These are phyloP conservation scores for Whalleya microplaca DNA, from an alignment of 2,329 filamentous ascomycete species.

Conservation along the genomic window DNA sequence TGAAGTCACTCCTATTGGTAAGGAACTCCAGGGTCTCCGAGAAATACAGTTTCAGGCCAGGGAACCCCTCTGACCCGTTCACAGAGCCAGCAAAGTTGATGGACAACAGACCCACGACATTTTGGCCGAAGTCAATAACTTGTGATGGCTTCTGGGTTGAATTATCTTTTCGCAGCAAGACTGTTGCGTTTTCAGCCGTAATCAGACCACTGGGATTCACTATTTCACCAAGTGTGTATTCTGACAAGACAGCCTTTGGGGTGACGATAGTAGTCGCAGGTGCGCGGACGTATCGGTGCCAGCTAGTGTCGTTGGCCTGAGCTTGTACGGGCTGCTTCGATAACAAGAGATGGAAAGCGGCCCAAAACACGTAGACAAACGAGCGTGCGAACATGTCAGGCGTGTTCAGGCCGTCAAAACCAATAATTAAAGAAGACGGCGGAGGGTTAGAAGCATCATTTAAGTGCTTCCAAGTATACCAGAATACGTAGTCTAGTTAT, in stretches of 20 bases:
- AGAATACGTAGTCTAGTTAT: not conserved
- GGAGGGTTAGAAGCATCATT: not conserved
- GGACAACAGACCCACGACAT: conserved; percentile 47
- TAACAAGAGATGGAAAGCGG: conserved; percentile 5
- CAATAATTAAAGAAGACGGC: not conserved
- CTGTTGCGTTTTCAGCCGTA: conserved; percentile 32
- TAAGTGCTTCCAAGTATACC: not conserved
- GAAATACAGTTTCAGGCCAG: conserved; percentile 51
- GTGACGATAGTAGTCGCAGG: conserved; percentile 38
- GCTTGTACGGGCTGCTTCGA: not conserved
- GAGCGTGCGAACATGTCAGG: not conserved
- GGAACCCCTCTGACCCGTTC: conserved; percentile 34
- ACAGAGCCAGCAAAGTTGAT: conserved; percentile 46
- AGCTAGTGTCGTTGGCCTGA: conserved; percentile 32
- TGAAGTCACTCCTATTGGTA: conserved; percentile 50
- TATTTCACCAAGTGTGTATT: conserved; percentile 43
- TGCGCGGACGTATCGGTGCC: conserved; percentile 46
- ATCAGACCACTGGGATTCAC: conserved; percentile 42
- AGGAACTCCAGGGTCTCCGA: conserved; percentile 53
- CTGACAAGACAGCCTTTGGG: conserved; percentile 38
- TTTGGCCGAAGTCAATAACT: conserved; percentile 55
- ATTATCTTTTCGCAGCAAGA: conserved; percentile 34
- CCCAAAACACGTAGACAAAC: conserved; percentile 5
- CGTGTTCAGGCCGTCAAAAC: not conserved
- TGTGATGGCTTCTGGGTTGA: conserved; percentile 39